Base-by-base conservation (phyloP, 192 early-diverging fungal genomes). In the Rhizophagus prolifer region DNA sequence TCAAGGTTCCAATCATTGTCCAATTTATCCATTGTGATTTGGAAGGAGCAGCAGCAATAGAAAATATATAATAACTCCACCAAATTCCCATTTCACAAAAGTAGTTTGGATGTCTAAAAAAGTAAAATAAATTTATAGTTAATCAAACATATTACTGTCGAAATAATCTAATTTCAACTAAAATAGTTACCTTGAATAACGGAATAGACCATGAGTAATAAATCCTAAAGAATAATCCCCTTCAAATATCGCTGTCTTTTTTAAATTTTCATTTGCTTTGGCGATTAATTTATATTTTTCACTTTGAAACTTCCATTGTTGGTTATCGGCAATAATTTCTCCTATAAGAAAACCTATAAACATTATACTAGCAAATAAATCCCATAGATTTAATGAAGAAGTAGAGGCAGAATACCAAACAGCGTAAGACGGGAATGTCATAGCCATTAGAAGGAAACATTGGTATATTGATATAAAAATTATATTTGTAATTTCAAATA, bases 311-410 rank as follows among this genome's bases (percentile, higher is more conserved):
- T 63, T 74, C 82, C 86, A 96, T 79, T 96, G 94, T 73, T 98
- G 95, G 34, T 93, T 44, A 80, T 98, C 96, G 1, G 95, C 94
- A 3, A 89, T 67, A 0, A 84, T 84, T 81, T 98, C 95, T 34
- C 81, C 58, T 1, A 66, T 50, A n/a, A 95, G 79, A 16, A 89
- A 74, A 9, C 78, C 64, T 0, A 86, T 70, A 77, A 90, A 88
- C 1, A 82, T 9, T 4, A 78, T 72, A 0, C 78, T 81, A 14
- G 89, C 85, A 19, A 81, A 23, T 1, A 72, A 74, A 71, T 94
- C 93, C 9, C 81, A 38, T 4, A 70, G 65, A 25, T 81, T 87
- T 76, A 90, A 82, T 5, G 72, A 72, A 19, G 44, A 44, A 1
- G 46, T 71, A 0, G 54, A 41, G 58, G 58, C 77, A 19, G 58